Evolutionary conservation across 345 rosid genomes (phyloP), one percentile per base, ranked within the genome.

Genomic region (Raphanus raphanistrum): DNA sequence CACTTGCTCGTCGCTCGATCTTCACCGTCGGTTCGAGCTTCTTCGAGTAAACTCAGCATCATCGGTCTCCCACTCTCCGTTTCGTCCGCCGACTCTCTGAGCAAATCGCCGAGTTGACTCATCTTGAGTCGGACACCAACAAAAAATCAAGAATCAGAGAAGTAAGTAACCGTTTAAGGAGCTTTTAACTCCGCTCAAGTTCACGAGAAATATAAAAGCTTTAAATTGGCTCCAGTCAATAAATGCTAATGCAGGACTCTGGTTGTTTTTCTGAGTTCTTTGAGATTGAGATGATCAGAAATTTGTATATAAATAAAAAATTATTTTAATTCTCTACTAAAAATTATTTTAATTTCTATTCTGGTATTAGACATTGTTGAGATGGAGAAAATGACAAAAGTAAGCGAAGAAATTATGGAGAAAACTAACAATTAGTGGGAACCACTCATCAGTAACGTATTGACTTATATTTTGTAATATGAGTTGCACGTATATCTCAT

Each of bases 1-100:
- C 98, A 92, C 77, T 79, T 84, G 17, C 80, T 70, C 36, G 32
- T 38, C 78, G 75, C 12, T 68, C 66, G 66, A 68, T 73, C 74
- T 73, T 45, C 78, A 63, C 86, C 82, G 77, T 83, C 82, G 86
- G 85, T 84, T 74, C 12, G 65, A 36, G 73, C 74, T 15, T 79
- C 82, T 55, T 73, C 74, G 4, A 73, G 78, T 31, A 79, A 73
- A 73, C 78, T 59, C 50, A 79, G 0, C 72, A 79, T 73, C 82
- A 79, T 68, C 28, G 78, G 73, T 9, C 82, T 79, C 48, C 21
- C 70, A 61, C 66, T 79, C 50, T 59, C 45, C 3, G 32, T 79
- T 61, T 15, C 65, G 13, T 73, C 82, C 8, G 73, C 33, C 2
- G 82, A 21, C 68, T 73, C 78, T 68, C 82, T 73, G 0, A 79